Conservation (phyloP, 345 rosid species). For the Eucalyptus sp. region DNA sequence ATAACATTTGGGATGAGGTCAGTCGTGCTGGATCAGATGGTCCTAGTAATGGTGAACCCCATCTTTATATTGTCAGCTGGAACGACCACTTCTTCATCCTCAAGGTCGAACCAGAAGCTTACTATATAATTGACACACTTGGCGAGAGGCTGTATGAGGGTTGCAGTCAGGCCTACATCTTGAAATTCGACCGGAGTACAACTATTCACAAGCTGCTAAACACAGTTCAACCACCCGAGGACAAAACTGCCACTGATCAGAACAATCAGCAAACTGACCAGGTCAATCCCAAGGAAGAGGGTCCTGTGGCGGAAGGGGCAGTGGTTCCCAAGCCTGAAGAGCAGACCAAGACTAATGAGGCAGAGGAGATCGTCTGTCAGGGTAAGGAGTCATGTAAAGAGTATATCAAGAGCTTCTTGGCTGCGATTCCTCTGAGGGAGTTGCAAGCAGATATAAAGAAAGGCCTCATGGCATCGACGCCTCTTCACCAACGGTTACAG, state of each 20-base stretch:
- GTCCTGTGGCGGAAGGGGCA: conserved; percentile 2
- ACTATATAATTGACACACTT: conserved; percentile 80
- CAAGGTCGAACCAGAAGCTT: conserved; percentile 73
- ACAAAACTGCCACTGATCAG: conserved; percentile 28
- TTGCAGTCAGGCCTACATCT: conserved; percentile 84
- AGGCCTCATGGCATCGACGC: conserved; percentile 63
- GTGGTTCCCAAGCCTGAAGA: conserved; percentile 6
- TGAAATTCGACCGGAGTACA: conserved; percentile 64
- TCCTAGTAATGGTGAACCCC: conserved; percentile 29
- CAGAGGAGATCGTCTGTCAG: conserved; percentile 37
- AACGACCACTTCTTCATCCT: conserved; percentile 95
- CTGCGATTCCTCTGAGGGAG: conserved; percentile 89
- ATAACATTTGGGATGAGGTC: conserved; percentile 91
- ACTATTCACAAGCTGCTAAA: conserved; percentile 32
- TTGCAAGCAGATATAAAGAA: conserved; percentile 77
- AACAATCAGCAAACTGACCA: conserved; percentile 10
- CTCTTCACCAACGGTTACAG: conserved; percentile 77
- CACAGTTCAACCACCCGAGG: conserved; percentile 19
- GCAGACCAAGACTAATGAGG: conserved; percentile 1
- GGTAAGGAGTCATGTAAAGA: conserved; percentile 95
- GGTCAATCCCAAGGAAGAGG: conserved; percentile 12
- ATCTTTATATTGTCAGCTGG: conserved; percentile 90
- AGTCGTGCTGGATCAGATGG: conserved; percentile 34
- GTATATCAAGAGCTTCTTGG: conserved; percentile 90
- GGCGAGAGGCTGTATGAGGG: conserved; percentile 99